phyloP scores from a whole-genome alignment of 352 stramenopile genomes.

The Phytophthora nicotianae region DNA sequence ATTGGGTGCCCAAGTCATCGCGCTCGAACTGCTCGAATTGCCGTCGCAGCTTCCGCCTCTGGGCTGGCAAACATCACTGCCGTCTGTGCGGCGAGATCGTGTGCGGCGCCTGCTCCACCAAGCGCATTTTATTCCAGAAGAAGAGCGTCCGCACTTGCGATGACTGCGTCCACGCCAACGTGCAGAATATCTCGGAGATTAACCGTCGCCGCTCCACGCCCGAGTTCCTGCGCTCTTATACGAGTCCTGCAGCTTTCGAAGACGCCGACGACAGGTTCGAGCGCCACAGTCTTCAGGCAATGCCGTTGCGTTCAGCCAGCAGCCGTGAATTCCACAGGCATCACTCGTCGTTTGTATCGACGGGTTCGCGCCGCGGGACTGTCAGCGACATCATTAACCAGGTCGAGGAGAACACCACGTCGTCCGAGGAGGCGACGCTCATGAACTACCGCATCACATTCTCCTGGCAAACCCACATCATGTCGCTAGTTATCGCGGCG shows the following conservation, averaged over 20 bases:
- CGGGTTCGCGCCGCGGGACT: background rate
- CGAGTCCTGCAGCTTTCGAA: slow-evolving; percentile 20
- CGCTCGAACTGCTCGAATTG: slow-evolving; percentile 72
- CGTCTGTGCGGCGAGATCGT: slow-evolving; percentile 81
- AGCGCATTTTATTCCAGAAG: slow-evolving; percentile 72
- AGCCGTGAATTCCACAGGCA: slow-evolving; percentile 18
- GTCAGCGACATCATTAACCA: background rate
- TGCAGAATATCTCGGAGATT: slow-evolving; percentile 48
- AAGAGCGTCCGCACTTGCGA: slow-evolving; percentile 82
- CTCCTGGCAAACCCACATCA: slow-evolving; percentile 27
- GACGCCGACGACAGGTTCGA: slow-evolving; percentile 22
- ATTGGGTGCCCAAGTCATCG: slow-evolving; percentile 80
- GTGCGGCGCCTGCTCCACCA: slow-evolving; percentile 72
- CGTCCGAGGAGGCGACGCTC: slow-evolving; percentile 9
- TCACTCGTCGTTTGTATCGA: slow-evolving; percentile 19
- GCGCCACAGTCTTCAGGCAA: slow-evolving; percentile 31
- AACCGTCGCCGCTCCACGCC: slow-evolving; percentile 49
- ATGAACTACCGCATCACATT: slow-evolving; percentile 19
- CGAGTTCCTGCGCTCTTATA: slow-evolving; percentile 34
- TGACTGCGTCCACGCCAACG: slow-evolving; percentile 71
- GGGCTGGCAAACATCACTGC: slow-evolving; percentile 77
- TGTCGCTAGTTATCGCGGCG: slow-evolving; percentile 23
- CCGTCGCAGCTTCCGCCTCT: slow-evolving; percentile 62
- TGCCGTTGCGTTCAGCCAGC: slow-evolving; percentile 7
- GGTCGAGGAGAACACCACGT: slow-evolving; percentile 3